Evolutionary conservation across 495 filamentous ascomycete species (phyloP).

Genomic region (Astrocystis sublimbata): DNA sequence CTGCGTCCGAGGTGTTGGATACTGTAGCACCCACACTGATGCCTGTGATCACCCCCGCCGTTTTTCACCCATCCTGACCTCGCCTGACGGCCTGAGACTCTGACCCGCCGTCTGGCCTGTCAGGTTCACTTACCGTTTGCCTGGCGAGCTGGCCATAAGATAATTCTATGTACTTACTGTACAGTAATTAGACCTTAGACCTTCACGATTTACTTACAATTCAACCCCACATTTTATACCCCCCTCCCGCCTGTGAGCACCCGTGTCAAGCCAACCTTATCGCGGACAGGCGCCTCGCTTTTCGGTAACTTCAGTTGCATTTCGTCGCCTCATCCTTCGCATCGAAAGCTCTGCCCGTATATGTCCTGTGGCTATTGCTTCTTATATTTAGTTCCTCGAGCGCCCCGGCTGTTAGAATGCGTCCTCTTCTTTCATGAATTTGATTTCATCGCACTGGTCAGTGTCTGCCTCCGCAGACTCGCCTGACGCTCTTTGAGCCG

Average conservation of each 20-base stretch:
- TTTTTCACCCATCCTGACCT: neutral
- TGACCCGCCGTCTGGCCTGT: neutral
- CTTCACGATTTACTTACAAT: no score
- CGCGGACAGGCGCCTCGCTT: constrained; percentile 40
- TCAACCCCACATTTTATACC: neutral
- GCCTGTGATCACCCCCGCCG: neutral
- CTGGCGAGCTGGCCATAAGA: no score
- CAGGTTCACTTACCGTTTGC: neutral
- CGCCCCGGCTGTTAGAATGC: constrained; percentile 7
- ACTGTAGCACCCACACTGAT: constrained; percentile 25
- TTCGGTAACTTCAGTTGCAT: constrained; percentile 30
- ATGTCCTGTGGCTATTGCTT: constrained; percentile 17
- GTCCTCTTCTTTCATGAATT: neutral
- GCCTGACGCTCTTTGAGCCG: constrained; percentile 8
- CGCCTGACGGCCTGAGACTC: no score
- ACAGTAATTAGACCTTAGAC: no score
- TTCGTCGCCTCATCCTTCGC: constrained; percentile 27
- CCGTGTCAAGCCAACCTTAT: constrained; percentile 29
- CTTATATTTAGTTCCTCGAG: constrained; percentile 33
- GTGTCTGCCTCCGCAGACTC: constrained; percentile 38
- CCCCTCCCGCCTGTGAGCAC: constrained; percentile 11
- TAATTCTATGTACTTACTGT: no score
- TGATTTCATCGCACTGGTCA: constrained; percentile 21
- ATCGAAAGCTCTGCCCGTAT: constrained; percentile 28
- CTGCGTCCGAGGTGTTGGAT: no score